A percentile compares a stretch with the other conserved stretches of the same genome.
phyloP scores from a whole-genome alignment of 441 rosid species.

The Isatis lusitanica region DNA sequence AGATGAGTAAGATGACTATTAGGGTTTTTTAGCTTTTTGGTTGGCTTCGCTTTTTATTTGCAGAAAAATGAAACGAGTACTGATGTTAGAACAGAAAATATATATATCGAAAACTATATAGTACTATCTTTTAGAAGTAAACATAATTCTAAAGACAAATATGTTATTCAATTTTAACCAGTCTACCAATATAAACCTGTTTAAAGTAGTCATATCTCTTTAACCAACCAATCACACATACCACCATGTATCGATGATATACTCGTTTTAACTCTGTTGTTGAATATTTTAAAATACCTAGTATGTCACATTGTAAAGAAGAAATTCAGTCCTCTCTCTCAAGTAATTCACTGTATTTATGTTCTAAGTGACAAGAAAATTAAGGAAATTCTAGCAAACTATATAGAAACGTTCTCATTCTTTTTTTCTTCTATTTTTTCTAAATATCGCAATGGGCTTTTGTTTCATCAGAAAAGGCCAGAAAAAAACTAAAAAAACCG shows the following conservation, averaged over 20 bases:
- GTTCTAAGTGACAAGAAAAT: background rate
- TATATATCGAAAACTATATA: background rate
- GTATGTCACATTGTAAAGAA: background rate
- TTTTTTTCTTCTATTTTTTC: background rate
- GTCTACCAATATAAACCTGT: background rate
- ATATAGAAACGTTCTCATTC: background rate
- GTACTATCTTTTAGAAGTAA: background rate
- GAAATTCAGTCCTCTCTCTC: background rate
- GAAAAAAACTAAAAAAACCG: background rate
- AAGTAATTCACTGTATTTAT: background rate
- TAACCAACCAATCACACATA: background rate
- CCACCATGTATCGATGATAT: background rate
- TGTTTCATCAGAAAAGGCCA: background rate
- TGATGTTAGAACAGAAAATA: background rate
- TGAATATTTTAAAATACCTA: constrained; percentile 4
- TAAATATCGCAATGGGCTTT: background rate
- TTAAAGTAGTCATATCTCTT: background rate
- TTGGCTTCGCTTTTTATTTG: constrained; percentile 22
- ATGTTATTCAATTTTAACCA: background rate
- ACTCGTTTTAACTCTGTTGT: background rate
- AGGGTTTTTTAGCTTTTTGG: constrained; percentile 35
- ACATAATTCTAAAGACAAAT: background rate
- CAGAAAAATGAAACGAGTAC: constrained; percentile 25
- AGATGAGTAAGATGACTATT: constrained; percentile 21
- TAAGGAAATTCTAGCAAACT: background rate